Evolutionary conservation across 2,329 filamentous ascomycete species (phyloP).

Genomic region (Nemania bipapillata): DNA sequence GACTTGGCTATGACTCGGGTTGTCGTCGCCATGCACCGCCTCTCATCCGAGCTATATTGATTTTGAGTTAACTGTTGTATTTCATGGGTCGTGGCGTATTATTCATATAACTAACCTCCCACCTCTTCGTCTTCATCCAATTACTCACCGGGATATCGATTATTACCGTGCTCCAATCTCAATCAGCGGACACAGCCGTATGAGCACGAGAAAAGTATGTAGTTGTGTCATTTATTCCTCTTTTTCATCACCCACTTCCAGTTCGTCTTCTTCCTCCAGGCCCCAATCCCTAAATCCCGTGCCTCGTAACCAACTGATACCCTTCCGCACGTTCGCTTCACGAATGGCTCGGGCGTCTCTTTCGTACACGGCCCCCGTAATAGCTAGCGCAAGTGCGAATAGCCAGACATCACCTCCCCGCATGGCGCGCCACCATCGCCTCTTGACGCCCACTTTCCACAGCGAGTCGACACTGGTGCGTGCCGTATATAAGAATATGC

Average conservation of each 20-base stretch:
- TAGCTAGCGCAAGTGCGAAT: slow-evolving; percentile 80
- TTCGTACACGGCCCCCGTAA: slow-evolving; percentile 83
- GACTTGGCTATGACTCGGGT: neutral
- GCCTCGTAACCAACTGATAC: slow-evolving; percentile 76
- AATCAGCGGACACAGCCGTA: neutral
- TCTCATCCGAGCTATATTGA: neutral
- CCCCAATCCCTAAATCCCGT: slow-evolving; percentile 79
- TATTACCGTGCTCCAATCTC: neutral
- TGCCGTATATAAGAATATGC: slow-evolving; percentile 81
- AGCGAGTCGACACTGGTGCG: slow-evolving; percentile 81
- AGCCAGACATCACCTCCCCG: slow-evolving; percentile 85
- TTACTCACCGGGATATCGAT: slow-evolving; percentile 15
- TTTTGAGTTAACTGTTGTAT: slow-evolving; percentile 1
- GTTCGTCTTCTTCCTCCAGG: slow-evolving; percentile 62
- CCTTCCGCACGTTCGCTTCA: slow-evolving; percentile 75
- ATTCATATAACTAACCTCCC: slow-evolving; percentile 4
- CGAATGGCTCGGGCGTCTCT: slow-evolving; percentile 73
- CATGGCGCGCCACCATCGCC: slow-evolving; percentile 85
- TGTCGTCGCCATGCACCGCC: neutral
- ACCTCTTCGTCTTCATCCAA: slow-evolving; percentile 3
- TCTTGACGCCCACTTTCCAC: slow-evolving; percentile 95
- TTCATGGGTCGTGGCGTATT: slow-evolving; percentile 26
- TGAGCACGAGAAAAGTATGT: neutral
- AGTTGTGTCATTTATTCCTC: slow-evolving; percentile 28
- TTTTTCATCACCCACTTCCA: slow-evolving; percentile 40